Conservation (phyloP, 768 basidiomycete species). For the Tricholoma matsutake region DNA sequence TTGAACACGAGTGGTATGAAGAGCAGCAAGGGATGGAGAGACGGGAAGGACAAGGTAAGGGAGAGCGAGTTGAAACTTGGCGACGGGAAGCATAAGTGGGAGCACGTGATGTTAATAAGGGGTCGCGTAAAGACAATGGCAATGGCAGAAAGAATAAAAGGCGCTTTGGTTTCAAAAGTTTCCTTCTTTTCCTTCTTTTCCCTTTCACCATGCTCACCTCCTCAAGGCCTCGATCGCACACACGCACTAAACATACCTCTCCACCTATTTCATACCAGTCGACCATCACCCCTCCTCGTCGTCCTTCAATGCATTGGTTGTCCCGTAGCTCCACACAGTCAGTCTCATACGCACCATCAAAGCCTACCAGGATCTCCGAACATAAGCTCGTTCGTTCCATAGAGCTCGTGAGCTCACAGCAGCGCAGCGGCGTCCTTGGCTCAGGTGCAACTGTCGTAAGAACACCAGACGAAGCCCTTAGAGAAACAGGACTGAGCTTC, state of each 20-base stretch:
- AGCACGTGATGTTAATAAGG: conserved; percentile 10
- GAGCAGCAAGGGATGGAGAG: conserved; percentile 59
- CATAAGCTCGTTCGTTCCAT: conserved; percentile 42
- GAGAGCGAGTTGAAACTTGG: conserved; percentile 46
- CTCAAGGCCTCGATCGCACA: conserved; percentile 30
- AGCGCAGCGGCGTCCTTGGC: conserved; percentile 55
- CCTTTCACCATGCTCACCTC: conserved; percentile 19
- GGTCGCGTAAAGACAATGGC: conserved; percentile 17
- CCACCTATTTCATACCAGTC: conserved; percentile 27
- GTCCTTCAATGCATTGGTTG: conserved; percentile 50
- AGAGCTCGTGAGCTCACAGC: conserved; percentile 33
- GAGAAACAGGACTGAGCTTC: conserved; percentile 44
- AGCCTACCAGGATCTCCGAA: conserved; percentile 38
- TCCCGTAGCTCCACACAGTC: conserved; percentile 37
- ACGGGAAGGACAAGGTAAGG: conserved; percentile 46
- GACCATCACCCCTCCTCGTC: conserved; percentile 21
- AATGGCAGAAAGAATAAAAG: conserved; percentile 2
- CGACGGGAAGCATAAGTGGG: conserved; percentile 24
- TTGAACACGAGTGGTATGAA: conserved; percentile 47
- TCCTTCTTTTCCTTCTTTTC: background rate
- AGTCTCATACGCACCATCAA: conserved; percentile 30
- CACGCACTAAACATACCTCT: conserved; percentile 26
- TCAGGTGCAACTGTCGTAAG: conserved; percentile 71
- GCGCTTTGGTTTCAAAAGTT: too few species aligned
- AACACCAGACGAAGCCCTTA: conserved; percentile 77